Conservation (phyloP, 2,329 filamentous ascomycete genomes). For the Colletotrichum chrysophilum region DNA sequence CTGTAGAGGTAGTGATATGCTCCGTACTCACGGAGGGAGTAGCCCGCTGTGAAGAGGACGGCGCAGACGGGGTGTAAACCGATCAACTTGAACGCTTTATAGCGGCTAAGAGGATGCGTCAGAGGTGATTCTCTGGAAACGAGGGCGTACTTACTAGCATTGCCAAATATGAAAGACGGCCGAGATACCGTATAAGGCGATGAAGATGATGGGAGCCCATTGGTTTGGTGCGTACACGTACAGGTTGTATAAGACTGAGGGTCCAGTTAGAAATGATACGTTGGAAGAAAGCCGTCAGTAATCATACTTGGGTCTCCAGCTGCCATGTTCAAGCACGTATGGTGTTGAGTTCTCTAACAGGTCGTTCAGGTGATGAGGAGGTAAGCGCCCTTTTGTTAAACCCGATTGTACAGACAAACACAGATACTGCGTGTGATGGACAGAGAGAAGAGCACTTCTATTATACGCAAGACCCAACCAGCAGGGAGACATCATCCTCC, state of each 20-base stretch:
- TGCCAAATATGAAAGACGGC: constrained; percentile 58
- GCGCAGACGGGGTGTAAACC: constrained; percentile 56
- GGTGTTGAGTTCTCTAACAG: neutral
- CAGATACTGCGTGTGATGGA: neutral
- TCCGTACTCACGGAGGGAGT: constrained; percentile 56
- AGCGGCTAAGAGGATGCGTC: constrained; percentile 39
- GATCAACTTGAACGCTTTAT: constrained; percentile 56
- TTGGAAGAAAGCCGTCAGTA: too few relatives aligned
- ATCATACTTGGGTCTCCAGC: neutral
- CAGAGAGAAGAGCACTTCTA: neutral
- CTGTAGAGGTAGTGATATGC: constrained; percentile 50
- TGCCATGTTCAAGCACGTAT: neutral
- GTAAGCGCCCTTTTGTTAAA: neutral
- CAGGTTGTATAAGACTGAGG: neutral
- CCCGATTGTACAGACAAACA: neutral
- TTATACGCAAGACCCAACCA: neutral
- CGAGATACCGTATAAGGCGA: constrained; percentile 50
- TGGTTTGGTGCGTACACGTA: constrained; percentile 58
- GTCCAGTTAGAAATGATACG: neutral
- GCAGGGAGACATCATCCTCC: neutral
- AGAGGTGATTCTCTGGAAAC: neutral
- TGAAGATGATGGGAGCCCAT: constrained; percentile 57
- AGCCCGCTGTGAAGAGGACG: constrained; percentile 56
- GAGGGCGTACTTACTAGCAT: constrained; percentile 38
- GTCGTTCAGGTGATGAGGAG: neutral